Base-by-base conservation (phyloP, 352 stramenopile species). In the Pythium aquatile region DNA sequence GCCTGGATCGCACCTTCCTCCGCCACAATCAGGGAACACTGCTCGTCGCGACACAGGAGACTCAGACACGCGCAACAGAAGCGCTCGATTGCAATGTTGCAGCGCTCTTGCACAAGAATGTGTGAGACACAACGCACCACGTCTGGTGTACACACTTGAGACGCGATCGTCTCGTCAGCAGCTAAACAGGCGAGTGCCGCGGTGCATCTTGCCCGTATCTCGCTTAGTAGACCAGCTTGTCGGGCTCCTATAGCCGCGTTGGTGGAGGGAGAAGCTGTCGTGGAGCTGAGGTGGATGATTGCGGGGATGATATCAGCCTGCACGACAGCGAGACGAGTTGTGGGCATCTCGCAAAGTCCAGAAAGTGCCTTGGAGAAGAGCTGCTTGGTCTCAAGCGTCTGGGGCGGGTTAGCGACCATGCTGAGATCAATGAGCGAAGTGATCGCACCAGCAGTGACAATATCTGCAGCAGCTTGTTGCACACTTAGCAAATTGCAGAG, bases 401-500 rank as follows among this genome's bases (percentile, higher is more conserved):
- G 76, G 1, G 66, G 55, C 1, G 75, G 65, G 1, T 73, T 53
- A 10, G 33, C 49, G 5, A 63, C 75, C 72, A 83, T 77, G 53
- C 83, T 88, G 1, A 94, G 62, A 33, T 85, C 62, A 46, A 93
- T 81, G 2, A 93, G 62, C 24, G 83, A 78, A 1, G 75, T 78
- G 30, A 93, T 84, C 1, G 83, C 85, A 7, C 85, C 85, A 13
- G 80, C 75, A 10, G 74, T 75, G 52, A 91, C 74, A 53, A 93
- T 91, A 28, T 91, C 81, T 0, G 80, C 70, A 5, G 82, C 81
- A 16, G 82, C 83, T 53, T 91, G 84, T 13, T 90, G 79, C 5
- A 93, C 85, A 52, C 74, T 88, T 5, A 94, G 63, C 52, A 94
- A 57, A 55, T 93, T 94, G 48, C 83, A 94, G 9, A 94, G 51